Percentiles rank a stretch among this genome's conserved stretches.
Evolutionary conservation across 2,329 filamentous ascomycete species (phyloP).

Genomic region (Lachnellula arida): DNA sequence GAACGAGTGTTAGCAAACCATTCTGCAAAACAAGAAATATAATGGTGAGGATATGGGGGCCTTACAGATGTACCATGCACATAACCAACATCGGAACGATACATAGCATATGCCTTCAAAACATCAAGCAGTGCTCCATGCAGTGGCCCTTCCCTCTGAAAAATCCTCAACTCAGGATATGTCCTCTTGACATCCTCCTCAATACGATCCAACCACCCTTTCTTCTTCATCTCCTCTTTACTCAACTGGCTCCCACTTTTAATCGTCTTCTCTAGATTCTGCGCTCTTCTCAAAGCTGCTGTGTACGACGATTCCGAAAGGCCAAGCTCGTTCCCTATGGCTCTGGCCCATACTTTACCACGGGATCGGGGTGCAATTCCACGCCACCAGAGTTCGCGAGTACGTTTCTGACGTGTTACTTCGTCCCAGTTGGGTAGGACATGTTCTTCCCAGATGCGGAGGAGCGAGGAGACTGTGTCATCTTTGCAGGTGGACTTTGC

Average conservation of each 20-base stretch:
- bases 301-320: slow-evolving; percentile 59
- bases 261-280: slow-evolving; percentile 48
- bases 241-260: slow-evolving; percentile 28
- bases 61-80: slow-evolving; percentile 69
- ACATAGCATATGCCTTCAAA: slow-evolving; percentile 74
- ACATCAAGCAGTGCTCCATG: slow-evolving; percentile 66
- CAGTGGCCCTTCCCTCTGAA: slow-evolving; percentile 49
- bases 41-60: slow-evolving; percentile 32
- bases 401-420: slow-evolving; percentile 63
- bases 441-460: slow-evolving; percentile 69
- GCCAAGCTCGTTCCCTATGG: slow-evolving; percentile 33
- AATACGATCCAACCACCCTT: slow-evolving; percentile 59
- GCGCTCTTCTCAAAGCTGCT: slow-evolving; percentile 64
- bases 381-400: slow-evolving; percentile 77
- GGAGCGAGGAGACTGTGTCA: slow-evolving; percentile 48
- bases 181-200: slow-evolving; percentile 60
- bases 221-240: slow-evolving; percentile 49
- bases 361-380: slow-evolving; percentile 68
- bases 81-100: slow-evolving; percentile 77
- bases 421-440: slow-evolving; percentile 72
- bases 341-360: slow-evolving; percentile 30
- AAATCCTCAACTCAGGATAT: slow-evolving; percentile 70
- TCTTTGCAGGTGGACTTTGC: slow-evolving; percentile 51
- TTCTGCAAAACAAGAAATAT: slow-evolving; percentile 4
- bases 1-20: slow-evolving; percentile 16